Percentiles rank a stretch among this genome's conserved stretches.
Conservation (phyloP, 768 basidiomycete species). For the Pleurotus giganteus region DNA sequence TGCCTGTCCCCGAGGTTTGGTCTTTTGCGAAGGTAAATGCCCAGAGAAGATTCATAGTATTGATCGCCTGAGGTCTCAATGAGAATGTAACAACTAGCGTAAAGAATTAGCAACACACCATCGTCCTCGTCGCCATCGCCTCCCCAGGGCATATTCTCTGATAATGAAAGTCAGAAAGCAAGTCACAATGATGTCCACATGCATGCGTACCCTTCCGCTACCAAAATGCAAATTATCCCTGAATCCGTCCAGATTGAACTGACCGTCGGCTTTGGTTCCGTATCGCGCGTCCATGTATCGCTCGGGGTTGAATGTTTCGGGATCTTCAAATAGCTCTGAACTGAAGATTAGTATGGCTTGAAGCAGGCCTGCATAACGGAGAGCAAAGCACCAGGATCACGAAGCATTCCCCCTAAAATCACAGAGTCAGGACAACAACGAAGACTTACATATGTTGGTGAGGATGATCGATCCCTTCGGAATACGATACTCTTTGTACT, state of each 20-base stretch:
- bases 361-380: neutral
- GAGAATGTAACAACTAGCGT: neutral
- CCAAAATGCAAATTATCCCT: constrained; percentile 15
- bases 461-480: constrained; percentile 30
- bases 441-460: constrained; percentile 29
- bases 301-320: neutral
- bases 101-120: constrained; percentile 11
- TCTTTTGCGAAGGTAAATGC: constrained; percentile 22
- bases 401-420: neutral
- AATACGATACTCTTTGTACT: constrained; percentile 27
- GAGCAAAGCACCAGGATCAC: neutral
- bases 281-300: constrained; percentile 4
- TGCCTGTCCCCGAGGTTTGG: neutral
- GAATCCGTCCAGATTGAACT: constrained; percentile 1
- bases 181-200: neutral
- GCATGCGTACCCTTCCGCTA: constrained; percentile 13
- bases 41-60: no score
- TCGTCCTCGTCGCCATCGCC: constrained; percentile 13
- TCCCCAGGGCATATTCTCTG: constrained; percentile 20
- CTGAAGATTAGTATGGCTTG: neutral
- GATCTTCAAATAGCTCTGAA: constrained; percentile 2
- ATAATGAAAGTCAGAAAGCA: neutral
- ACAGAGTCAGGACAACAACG: neutral
- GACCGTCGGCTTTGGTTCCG: constrained; percentile 16
- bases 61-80: constrained; percentile 16